These are phyloP conservation scores for Penicillium sp. DNA, from an alignment of 2,329 filamentous ascomycete species.

Conservation along the genomic window DNA sequence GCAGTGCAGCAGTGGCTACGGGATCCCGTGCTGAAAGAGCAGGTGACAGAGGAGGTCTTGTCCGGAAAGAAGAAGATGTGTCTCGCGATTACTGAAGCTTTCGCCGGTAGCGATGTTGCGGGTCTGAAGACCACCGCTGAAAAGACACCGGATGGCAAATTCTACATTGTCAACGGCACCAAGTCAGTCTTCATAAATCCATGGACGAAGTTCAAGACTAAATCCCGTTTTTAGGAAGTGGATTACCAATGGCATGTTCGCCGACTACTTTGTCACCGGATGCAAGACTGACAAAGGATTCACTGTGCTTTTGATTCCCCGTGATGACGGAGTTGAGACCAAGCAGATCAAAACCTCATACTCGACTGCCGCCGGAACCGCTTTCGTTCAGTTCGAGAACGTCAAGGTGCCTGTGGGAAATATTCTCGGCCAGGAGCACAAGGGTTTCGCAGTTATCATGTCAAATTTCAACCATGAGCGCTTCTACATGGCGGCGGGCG, in stretches of 20 bases:
- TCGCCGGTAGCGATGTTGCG: conserved; percentile 80
- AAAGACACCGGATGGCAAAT: conserved; percentile 72
- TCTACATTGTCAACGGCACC: conserved; percentile 59
- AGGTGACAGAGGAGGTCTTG: conserved; percentile 70
- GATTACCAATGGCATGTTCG: conserved; percentile 80
- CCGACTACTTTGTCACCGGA: conserved; percentile 79
- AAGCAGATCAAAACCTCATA: conserved; percentile 67
- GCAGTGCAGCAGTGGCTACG: conserved; percentile 77
- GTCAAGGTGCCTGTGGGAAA: conserved; percentile 80
- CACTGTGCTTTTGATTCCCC: conserved; percentile 72
- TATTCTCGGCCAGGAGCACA: conserved; percentile 77
- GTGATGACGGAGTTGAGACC: conserved; percentile 66
- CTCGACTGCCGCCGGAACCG: conserved; percentile 73
- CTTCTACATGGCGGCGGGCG: conserved; percentile 70
- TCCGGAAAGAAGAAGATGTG: conserved; percentile 84
- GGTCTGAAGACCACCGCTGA: conserved; percentile 74
- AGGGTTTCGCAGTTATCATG: conserved; percentile 81
- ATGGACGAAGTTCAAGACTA: background rate
- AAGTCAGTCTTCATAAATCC: conserved; percentile 25
- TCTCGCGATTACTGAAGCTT: conserved; percentile 83
- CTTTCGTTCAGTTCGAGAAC: conserved; percentile 79
- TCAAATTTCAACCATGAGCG: conserved; percentile 88
- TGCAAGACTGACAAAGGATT: conserved; percentile 78
- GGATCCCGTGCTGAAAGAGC: conserved; percentile 64
- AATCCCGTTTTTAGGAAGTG: conserved; percentile 64